These are phyloP conservation scores for Debaryomyces hansenii DNA, from an alignment of 805 yeast species.

Conservation along the genomic window DNA sequence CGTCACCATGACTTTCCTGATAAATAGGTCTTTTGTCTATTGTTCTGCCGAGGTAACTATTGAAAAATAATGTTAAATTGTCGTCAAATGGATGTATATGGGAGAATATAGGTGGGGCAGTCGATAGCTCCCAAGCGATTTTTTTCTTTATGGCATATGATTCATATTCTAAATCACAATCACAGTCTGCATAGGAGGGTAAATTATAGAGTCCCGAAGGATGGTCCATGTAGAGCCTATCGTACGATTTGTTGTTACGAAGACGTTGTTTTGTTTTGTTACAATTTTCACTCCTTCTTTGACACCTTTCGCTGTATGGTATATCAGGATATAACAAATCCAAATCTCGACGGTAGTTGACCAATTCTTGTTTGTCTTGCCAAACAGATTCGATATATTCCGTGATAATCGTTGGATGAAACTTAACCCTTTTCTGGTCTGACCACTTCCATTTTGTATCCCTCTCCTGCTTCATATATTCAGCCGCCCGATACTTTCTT, in stretches of 20 bases:
- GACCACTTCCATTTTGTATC: no score
- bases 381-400: conserved; percentile 2
- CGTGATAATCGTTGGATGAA: no score
- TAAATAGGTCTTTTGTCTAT: neutral
- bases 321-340: neutral
- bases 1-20: no score
- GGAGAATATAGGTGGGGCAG: conserved; percentile 1
- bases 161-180: neutral
- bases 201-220: neutral
- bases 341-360: neutral
- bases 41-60: neutral
- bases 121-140: conserved; percentile 4
- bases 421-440: no score
- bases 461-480: no score
- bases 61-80: neutral
- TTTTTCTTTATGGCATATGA: neutral
- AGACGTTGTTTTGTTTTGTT: neutral
- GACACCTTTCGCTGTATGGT: neutral
- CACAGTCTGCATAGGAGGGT: neutral
- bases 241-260: neutral
- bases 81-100: neutral
- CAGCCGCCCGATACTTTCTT: no score
- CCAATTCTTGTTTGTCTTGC: neutral
- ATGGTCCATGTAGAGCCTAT: neutral
- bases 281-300: neutral